Conservation (phyloP, 345 rosid species). For the Gossypium turneri region DNA sequence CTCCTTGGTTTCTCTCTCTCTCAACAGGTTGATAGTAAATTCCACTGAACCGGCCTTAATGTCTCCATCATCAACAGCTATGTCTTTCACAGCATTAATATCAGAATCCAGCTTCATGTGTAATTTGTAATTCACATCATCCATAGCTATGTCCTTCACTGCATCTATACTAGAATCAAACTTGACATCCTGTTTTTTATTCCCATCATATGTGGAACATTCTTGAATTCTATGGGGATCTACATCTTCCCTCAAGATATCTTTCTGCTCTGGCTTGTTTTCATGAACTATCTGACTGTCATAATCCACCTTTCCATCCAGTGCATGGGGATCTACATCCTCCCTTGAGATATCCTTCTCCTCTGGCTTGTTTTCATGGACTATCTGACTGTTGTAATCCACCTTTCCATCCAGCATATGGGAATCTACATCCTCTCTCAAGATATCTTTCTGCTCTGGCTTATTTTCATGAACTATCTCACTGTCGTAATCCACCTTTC, state of each 20-base stretch:
- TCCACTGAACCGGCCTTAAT: slow-evolving; percentile 28
- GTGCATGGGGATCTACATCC: slow-evolving; percentile 49
- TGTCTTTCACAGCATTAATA: slow-evolving; percentile 71
- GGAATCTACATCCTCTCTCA: slow-evolving; percentile 64
- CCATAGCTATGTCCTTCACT: slow-evolving; percentile 88
- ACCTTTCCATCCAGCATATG: slow-evolving; percentile 39
- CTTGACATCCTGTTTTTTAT: slow-evolving; percentile 43
- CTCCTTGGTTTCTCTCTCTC: slow-evolving; percentile 33
- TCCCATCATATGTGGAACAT: slow-evolving; percentile 69
- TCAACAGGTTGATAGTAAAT: slow-evolving; percentile 28
- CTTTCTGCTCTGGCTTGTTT: slow-evolving; percentile 37
- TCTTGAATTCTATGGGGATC: slow-evolving; percentile 66
- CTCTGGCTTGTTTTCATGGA: slow-evolving; percentile 31
- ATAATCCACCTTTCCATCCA: slow-evolving; percentile 41
- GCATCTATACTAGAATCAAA: slow-evolving; percentile 45
- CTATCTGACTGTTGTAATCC: slow-evolving; percentile 34
- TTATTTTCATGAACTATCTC: slow-evolving; percentile 28
- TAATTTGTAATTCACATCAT: slow-evolving; percentile 77
- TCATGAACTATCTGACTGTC: slow-evolving; percentile 34
- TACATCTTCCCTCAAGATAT: slow-evolving; percentile 60
- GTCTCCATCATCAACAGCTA: slow-evolving; percentile 71
- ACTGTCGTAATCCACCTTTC: slow-evolving; percentile 42
- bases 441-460: slow-evolving; percentile 47
- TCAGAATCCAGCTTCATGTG: slow-evolving; percentile 46
- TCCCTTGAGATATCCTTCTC: slow-evolving; percentile 60